phyloP scores from a whole-genome alignment of 169 alveolate species.

The Plasmodium adleri region DNA sequence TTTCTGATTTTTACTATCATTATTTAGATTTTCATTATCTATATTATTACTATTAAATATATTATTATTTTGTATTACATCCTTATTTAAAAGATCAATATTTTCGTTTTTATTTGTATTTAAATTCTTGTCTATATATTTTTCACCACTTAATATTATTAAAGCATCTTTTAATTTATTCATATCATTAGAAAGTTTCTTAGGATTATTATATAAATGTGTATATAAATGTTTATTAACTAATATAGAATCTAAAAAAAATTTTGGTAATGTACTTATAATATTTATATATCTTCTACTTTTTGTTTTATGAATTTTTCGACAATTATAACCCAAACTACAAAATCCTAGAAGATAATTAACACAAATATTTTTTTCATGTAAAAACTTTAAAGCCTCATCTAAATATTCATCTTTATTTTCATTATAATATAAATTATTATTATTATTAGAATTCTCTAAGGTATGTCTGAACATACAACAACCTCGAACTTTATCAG shows the following conservation, averaged over 20 bases:
- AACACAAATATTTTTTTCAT: constrained; percentile 79
- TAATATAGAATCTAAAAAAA: constrained; percentile 45
- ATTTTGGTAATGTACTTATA: constrained; percentile 48
- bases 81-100: neutral
- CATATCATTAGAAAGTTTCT: constrained; percentile 30
- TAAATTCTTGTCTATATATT: constrained; percentile 7
- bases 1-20: neutral
- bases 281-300: constrained; percentile 46
- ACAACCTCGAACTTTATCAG: constrained; percentile 89
- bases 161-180: constrained; percentile 64
- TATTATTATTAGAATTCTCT: constrained; percentile 6
- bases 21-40: constrained; percentile 1
- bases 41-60: neutral
- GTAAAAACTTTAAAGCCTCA: constrained; percentile 60
- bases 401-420: constrained; percentile 52
- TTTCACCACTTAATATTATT: constrained; percentile 61
- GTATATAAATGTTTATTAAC: constrained; percentile 41
- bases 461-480: constrained; percentile 82
- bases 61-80: neutral
- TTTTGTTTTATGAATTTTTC: constrained; percentile 77
- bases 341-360: constrained; percentile 88
- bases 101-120: neutral
- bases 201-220: constrained; percentile 31
- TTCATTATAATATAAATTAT: neutral
- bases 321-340: constrained; percentile 85